Evolutionary conservation across 495 filamentous ascomycete genomes (phyloP).

Genomic region (Hyaloscypha finlandica): DNA sequence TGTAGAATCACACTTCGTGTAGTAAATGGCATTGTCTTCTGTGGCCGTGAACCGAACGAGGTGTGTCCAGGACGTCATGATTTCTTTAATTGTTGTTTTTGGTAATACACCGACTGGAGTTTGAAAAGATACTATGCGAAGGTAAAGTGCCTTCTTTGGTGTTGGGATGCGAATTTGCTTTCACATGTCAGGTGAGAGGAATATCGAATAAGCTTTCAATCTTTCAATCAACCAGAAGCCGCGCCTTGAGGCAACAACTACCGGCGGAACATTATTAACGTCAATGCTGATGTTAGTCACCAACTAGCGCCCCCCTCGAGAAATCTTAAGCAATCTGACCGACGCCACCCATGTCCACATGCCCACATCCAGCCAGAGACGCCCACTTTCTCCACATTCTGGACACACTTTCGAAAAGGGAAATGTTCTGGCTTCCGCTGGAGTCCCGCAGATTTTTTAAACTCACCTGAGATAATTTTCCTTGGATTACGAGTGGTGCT

Average conservation of each 20-base stretch:
- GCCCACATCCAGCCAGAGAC: background rate
- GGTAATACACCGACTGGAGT: background rate
- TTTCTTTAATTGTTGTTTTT: background rate
- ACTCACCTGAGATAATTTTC: conserved; percentile 13
- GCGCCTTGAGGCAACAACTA: too few relatives aligned
- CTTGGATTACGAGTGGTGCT: too few relatives aligned
- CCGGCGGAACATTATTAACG: too few relatives aligned
- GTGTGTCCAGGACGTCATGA: background rate
- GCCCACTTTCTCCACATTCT: background rate
- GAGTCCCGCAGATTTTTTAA: conserved; percentile 22
- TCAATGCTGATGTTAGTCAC: too few relatives aligned
- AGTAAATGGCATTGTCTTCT: background rate
- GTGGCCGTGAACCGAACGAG: background rate
- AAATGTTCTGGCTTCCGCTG: too few relatives aligned
- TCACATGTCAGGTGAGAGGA: too few relatives aligned
- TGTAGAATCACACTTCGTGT: background rate
- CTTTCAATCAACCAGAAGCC: too few relatives aligned
- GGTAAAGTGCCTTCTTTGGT: background rate
- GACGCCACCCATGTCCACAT: background rate
- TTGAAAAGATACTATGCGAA: background rate
- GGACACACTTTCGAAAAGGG: background rate
- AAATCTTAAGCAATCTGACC: too few relatives aligned
- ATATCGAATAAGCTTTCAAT: too few relatives aligned
- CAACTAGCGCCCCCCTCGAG: too few relatives aligned
- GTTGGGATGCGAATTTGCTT: too few relatives aligned